A percentile compares a stretch with the other conserved stretches of the same genome.
phyloP scores from a whole-genome alignment of 805 yeast genomes.

The Metschnikowia kunwiensis region DNA sequence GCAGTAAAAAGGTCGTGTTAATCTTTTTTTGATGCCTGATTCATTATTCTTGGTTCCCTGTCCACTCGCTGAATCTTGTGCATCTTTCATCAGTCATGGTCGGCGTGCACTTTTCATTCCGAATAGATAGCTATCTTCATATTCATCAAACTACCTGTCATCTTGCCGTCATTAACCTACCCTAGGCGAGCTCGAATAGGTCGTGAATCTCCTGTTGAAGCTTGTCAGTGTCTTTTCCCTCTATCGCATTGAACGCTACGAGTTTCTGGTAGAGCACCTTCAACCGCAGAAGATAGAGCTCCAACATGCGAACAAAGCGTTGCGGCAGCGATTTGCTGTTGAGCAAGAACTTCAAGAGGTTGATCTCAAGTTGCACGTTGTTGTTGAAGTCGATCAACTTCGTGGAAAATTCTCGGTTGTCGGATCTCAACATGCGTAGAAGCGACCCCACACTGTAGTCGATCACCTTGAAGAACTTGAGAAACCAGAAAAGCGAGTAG shows the following conservation, averaged over 20 bases:
- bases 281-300: constrained; percentile 11
- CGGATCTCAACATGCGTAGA: constrained; percentile 16
- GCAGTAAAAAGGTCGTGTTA: no score
- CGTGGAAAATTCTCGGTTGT: constrained; percentile 19
- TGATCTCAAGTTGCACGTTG: constrained; percentile 32
- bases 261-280: constrained; percentile 18
- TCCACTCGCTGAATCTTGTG: no score
- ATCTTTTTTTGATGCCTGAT: no score
- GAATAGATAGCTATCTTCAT: no score
- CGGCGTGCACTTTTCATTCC: no score
- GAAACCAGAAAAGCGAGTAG: constrained; percentile 32
- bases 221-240: constrained; percentile 11
- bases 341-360: constrained; percentile 29
- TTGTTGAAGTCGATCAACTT: constrained; percentile 32
- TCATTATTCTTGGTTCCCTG: no score
- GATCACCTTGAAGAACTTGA: constrained; percentile 37
- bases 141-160: no score
- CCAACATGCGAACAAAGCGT: constrained; percentile 11
- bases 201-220: constrained; percentile 7
- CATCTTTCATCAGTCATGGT: no score
- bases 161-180: no score
- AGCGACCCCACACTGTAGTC: constrained; percentile 27
- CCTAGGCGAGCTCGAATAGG: background rate
- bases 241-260: constrained; percentile 23
- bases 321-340: constrained; percentile 11